Percentiles rank a stretch among this genome's conserved stretches.
Conservation (phyloP, 2,329 filamentous ascomycete genomes). For the Epichloe sp. region DNA sequence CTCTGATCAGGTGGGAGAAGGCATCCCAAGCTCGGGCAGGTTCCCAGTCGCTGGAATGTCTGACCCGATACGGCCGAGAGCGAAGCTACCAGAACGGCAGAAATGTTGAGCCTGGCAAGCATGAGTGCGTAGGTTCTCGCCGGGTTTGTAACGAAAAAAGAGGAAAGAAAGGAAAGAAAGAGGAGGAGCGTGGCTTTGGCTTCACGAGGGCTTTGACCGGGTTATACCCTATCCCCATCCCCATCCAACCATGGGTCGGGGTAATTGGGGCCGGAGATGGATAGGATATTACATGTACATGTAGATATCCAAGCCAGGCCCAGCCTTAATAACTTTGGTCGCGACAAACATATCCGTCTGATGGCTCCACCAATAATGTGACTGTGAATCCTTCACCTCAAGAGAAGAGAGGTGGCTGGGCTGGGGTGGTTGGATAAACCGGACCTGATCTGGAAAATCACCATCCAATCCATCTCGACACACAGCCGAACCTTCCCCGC, state of each 20-base stretch:
- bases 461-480: not conserved
- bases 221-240: not conserved
- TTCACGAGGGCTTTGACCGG: not conserved
- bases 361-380: not conserved
- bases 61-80: conserved; percentile 34
- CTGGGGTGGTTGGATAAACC: too few relatives aligned
- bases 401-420: not conserved
- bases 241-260: not conserved
- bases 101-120: conserved; percentile 24
- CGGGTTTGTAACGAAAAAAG: not conserved
- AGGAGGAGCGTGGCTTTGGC: not conserved
- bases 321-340: not conserved
- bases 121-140: conserved; percentile 10
- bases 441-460: not conserved
- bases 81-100: conserved; percentile 21
- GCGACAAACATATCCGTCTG: not conserved
- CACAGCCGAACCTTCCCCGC: not conserved
- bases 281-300: too few relatives aligned
- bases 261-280: not conserved
- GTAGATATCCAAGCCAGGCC: not conserved
- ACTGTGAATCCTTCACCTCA: conserved; percentile 2
- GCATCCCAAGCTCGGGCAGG: conserved; percentile 45
- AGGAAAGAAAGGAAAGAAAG: not conserved
- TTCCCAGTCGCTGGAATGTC: conserved; percentile 46
- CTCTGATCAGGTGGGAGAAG: conserved; percentile 51